Evolutionary conservation across 768 basidiomycete genomes (phyloP).

Genomic region (Asterophora lycoperdoides): DNA sequence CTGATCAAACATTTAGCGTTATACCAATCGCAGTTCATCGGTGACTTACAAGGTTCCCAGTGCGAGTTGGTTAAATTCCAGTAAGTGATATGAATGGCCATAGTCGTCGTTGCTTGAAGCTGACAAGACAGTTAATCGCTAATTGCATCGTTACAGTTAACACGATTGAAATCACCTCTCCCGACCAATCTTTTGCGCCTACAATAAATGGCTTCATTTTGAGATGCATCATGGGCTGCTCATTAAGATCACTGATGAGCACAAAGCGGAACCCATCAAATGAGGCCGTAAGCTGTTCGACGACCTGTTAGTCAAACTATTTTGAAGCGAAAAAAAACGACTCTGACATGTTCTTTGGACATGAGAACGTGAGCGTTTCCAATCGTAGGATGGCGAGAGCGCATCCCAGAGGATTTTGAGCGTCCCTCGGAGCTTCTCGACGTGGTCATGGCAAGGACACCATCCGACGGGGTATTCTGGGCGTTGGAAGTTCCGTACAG

Average conservation of each 20-base stretch:
- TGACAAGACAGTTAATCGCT: conserved; percentile 26
- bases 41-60: conserved; percentile 83
- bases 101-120: conserved; percentile 80
- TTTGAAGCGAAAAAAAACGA: neutral
- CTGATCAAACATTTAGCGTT: conserved; percentile 31
- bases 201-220: conserved; percentile 81
- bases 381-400: conserved; percentile 15
- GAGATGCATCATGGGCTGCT: conserved; percentile 90
- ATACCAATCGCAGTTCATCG: neutral
- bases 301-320: conserved; percentile 4
- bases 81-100: conserved; percentile 84
- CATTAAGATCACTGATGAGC: conserved; percentile 91
- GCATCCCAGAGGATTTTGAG: conserved; percentile 10
- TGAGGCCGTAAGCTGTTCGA: conserved; percentile 67
- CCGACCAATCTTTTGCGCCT: conserved; percentile 90
- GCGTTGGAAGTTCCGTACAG: conserved; percentile 50
- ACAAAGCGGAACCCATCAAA: conserved; percentile 92
- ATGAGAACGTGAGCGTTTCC: conserved; percentile 45
- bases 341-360: conserved; percentile 76
- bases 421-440: conserved; percentile 6
- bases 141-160: neutral
- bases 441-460: conserved; percentile 2
- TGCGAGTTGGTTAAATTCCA: conserved; percentile 98
- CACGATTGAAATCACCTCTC: conserved; percentile 51
- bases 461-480: neutral